A percentile compares a stretch with the other conserved stretches of the same genome.
These are phyloP conservation scores for Hanseniaspora hatyaiensis DNA, from an alignment of 805 yeast genomes.

Conservation along the genomic window DNA sequence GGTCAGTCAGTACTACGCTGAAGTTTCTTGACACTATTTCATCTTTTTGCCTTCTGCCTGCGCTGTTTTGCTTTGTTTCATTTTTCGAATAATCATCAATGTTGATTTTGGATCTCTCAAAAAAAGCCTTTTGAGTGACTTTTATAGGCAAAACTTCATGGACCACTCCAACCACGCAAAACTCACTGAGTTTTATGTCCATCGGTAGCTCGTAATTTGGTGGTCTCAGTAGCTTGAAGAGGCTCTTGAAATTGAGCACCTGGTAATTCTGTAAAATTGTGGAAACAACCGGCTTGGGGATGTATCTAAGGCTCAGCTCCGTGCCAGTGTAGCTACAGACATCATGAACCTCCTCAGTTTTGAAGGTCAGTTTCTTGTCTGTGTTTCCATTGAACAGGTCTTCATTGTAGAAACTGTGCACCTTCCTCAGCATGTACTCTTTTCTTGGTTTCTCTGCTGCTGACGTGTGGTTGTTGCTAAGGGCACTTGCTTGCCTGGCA, in stretches of 20 bases:
- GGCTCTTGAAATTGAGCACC: slow-evolving; percentile 44
- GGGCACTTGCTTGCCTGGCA: too few relatives aligned
- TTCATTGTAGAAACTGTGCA: slow-evolving; percentile 31
- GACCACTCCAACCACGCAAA: slow-evolving; percentile 7
- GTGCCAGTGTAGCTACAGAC: slow-evolving; percentile 38
- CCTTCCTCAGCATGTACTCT: slow-evolving; percentile 29
- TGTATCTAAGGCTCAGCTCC: slow-evolving; percentile 37
- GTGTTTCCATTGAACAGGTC: slow-evolving; percentile 7
- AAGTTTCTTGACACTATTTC: background rate
- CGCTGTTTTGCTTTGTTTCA: too few relatives aligned
- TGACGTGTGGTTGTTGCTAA: too few relatives aligned
- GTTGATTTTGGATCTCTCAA: background rate
- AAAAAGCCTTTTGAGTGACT: background rate
- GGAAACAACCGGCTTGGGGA: slow-evolving; percentile 31
- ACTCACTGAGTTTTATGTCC: background rate
- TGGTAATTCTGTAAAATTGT: slow-evolving; percentile 39
- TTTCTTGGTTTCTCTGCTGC: too few relatives aligned
- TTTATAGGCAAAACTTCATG: slow-evolving; percentile 13
- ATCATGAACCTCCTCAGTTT: slow-evolving; percentile 32
- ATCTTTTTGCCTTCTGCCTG: background rate
- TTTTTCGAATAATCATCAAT: background rate
- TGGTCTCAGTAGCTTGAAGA: slow-evolving; percentile 54
- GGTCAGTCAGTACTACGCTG: slow-evolving; percentile 2
- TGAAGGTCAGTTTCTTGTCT: slow-evolving; percentile 20
- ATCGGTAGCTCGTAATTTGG: slow-evolving; percentile 59